phyloP scores from a whole-genome alignment of 257 asterid genomes.

The Ajuga chamaepitys region DNA sequence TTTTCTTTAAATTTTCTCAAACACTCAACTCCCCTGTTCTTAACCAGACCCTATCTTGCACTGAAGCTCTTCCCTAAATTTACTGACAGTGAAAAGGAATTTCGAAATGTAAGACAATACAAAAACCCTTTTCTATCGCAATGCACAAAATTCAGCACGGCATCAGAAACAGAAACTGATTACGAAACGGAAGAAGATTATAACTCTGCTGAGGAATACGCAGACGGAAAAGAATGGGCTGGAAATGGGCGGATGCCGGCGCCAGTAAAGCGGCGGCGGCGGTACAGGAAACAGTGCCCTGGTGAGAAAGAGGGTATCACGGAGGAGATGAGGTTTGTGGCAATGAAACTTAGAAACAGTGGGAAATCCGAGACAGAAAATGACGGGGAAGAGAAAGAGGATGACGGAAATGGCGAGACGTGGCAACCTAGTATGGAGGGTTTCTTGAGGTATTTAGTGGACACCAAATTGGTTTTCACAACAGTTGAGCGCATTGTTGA shows the following conservation, averaged over 20 bases:
- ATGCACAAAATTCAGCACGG: too few relatives aligned
- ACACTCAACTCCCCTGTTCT: too few relatives aligned
- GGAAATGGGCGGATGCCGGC: conserved; percentile 25
- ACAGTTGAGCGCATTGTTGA: conserved; percentile 91
- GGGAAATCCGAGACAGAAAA: conserved; percentile 19
- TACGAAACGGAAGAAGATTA: conserved; percentile 30
- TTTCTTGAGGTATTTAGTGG: conserved; percentile 75
- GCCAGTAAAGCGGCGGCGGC: conserved; percentile 38
- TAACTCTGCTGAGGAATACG: conserved; percentile 14
- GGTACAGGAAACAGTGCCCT: conserved; percentile 79
- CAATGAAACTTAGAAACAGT: conserved; percentile 70
- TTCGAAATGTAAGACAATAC: too few relatives aligned
- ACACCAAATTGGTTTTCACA: conserved; percentile 61
- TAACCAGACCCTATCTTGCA: too few relatives aligned
- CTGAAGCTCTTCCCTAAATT: too few relatives aligned
- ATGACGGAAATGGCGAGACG: conserved; percentile 25
- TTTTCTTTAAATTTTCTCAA: too few relatives aligned
- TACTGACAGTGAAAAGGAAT: too few relatives aligned
- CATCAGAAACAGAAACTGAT: conserved; percentile 42
- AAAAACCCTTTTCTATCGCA: too few relatives aligned
- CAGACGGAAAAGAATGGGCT: conserved; percentile 22
- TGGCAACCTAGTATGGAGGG: conserved; percentile 87
- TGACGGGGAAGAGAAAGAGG: conserved; percentile 18
- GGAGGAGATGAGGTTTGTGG: conserved; percentile 92
- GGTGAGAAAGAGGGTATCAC: conserved; percentile 77